Base-by-base conservation (phyloP, 306 rosid genomes). In the Vigna nakashimae region DNA sequence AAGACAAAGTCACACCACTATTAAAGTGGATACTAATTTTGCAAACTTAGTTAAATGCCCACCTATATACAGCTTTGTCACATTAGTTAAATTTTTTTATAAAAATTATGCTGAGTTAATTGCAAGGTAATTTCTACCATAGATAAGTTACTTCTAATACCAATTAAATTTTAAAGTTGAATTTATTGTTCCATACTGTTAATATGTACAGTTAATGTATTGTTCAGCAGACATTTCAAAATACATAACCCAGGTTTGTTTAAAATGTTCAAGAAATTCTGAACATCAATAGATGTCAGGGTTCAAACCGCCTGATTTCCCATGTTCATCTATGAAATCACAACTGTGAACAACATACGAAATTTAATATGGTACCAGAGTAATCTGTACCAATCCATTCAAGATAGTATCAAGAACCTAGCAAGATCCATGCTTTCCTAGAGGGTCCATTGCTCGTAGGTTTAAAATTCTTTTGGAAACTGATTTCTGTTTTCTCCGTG, bases 181-280 rank as follows among this genome's bases (percentile, higher is more conserved):
- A 26, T 26, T 26, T 26, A 26, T 24, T 24, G 38, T 38, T 38
- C 22, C 12, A 28, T 18, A 17, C 60, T 49, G 15, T 42, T 43
- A 43, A 2, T 43, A 43, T 43, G 49, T 11, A 42, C 60, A 53
- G 6, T 70, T 24, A 45, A 32, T 73, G 20, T 45, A 18, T 43
- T 57, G 67, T 74, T 80, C 48, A 57, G 20, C 17, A 73, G 20
- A 66, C n/a, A 48, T 22, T 67, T 73, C 26, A 38, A 38, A 71
- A 53, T 10, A 64, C 22, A 50, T 1, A 51, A 28, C 34, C 36
- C 32, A 15, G 42, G 20, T 65, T 48, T 53, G 42, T 17, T 51
- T 42, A 65, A 64, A 65, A 71, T 51, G 68, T 51, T 68, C 62
- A 69, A 17, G 38, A n/a, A 40, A 68, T 28, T 65, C 15, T 9